Conservation (phyloP, 306 rosid genomes). For the Lathyrus aphaca region DNA sequence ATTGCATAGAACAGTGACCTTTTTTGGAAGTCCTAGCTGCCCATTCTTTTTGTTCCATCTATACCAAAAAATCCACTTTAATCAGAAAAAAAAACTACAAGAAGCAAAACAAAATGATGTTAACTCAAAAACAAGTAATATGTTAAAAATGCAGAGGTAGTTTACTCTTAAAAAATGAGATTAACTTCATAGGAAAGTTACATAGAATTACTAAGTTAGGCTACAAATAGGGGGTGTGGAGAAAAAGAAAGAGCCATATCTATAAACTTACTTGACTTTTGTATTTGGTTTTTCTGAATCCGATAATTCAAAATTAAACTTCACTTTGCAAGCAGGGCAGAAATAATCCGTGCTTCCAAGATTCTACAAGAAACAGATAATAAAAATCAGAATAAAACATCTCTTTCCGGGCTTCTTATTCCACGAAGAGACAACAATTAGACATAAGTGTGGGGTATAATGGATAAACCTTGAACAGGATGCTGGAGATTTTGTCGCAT, state of each 20-base stretch:
- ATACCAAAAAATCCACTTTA: slow-evolving; percentile 39
- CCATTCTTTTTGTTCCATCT: slow-evolving; percentile 65
- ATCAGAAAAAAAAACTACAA: slow-evolving; percentile 39
- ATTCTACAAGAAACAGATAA: slow-evolving; percentile 55
- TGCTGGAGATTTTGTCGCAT: slow-evolving; percentile 86
- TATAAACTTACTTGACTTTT: slow-evolving; percentile 63
- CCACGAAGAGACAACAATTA: slow-evolving; percentile 20
- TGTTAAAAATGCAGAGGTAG: slow-evolving; percentile 1
- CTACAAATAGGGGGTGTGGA: neutral
- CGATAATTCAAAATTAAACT: slow-evolving; percentile 86
- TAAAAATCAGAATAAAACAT: slow-evolving; percentile 43
- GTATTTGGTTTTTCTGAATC: slow-evolving; percentile 78
- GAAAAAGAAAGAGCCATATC: slow-evolving; percentile 1
- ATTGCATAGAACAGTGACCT: slow-evolving; percentile 92
- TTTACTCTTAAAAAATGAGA: slow-evolving; percentile 4
- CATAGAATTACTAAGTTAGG: slow-evolving; percentile 4
- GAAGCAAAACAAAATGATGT: slow-evolving; percentile 1
- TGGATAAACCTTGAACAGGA: slow-evolving; percentile 71
- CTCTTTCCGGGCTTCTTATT: slow-evolving; percentile 26
- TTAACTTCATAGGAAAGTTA: slow-evolving; percentile 11
- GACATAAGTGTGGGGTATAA: slow-evolving; percentile 23
- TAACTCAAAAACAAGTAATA: slow-evolving; percentile 15
- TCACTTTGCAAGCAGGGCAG: slow-evolving; percentile 94
- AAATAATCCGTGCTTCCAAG: slow-evolving; percentile 87
- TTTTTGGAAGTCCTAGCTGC: slow-evolving; percentile 67